Evolutionary conservation across 2,329 filamentous ascomycete species (phyloP), one percentile per base, ranked within the genome.

Genomic region (Stenocarpella maydis): DNA sequence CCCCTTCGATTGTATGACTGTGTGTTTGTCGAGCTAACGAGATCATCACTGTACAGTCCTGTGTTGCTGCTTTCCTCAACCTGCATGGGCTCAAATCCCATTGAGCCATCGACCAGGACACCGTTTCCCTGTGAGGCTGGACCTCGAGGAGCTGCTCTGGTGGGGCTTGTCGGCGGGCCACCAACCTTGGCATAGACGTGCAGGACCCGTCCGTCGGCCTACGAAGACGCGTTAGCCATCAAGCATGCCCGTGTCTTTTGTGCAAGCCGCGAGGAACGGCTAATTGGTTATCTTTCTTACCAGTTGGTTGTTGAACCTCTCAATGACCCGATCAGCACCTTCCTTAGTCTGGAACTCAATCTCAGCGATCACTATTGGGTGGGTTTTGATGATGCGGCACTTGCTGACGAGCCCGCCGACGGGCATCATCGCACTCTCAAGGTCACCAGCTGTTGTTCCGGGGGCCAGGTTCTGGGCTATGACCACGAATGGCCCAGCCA

Each of bases 391-490:
- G 47, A 96, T 81, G 43, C 84, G 86, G 81, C 92, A 95, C 75
- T 86, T 88, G 28, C 86, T 76, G 75, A 94, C 86, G 71, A 90
- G 84, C 37, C 91, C 92, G 47, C 91, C 92, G n/a, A 92, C 82
- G 0, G 89, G 89, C n/a, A 86, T 87, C 88, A 96, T 90, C 68
- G 93, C 93, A 74, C 90, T 92, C 82, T 94, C 92, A 70, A 96
- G 93, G 76, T 96, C 93, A 37, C 91, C 92, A 1, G 91, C 91
- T 8, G 93, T 94, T 0, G 93, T 96, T 45, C 93, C 93, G 2
- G 88, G 88, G 15, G 92, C 93, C 77, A 96, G 94, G 82, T 96
- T 96, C 79, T 92, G 91, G 3, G 91, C 92, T 77, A 93, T 87
- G 28, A 96, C 87, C 21, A 88, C 86, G 74, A 88, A 93, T 1